Conservation (phyloP, 2,329 filamentous ascomycete genomes). For the Paraphaeosphaeria sporulosa region DNA sequence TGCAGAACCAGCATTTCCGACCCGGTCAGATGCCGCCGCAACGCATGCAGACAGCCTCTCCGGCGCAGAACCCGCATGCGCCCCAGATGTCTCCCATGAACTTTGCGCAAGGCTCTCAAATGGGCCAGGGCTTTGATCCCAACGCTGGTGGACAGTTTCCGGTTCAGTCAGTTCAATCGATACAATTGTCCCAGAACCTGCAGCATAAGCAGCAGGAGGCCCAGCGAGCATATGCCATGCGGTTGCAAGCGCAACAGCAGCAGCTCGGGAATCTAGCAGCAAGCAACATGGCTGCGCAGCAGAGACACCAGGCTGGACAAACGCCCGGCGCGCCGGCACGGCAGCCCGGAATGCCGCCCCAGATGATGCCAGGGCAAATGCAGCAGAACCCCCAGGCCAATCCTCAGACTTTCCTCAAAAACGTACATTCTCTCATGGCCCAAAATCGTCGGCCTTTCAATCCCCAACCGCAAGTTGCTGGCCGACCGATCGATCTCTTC, state of each 20-base stretch:
- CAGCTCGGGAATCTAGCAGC: conserved; percentile 58
- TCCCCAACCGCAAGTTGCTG: conserved; percentile 74
- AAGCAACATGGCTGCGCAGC: conserved; percentile 49
- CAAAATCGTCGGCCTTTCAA: conserved; percentile 77
- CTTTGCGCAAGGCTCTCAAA: conserved; percentile 44
- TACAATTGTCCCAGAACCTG: conserved; percentile 60
- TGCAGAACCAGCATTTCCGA: conserved; percentile 77
- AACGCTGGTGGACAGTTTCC: conserved; percentile 55
- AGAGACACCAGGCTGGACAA: conserved; percentile 48
- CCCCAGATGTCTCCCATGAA: conserved; percentile 51
- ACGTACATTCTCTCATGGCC: conserved; percentile 79
- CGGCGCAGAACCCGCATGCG: conserved; percentile 76
- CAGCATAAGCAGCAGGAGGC: conserved; percentile 64
- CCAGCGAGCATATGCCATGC: conserved; percentile 85
- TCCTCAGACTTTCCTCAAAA: conserved; percentile 64
- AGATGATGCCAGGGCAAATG: conserved; percentile 38
- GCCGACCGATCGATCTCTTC: conserved; percentile 76
- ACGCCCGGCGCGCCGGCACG: conserved; percentile 44
- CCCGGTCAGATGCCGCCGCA: conserved; percentile 63
- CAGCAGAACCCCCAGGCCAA: conserved; percentile 16
- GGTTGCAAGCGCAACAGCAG: conserved; percentile 68
- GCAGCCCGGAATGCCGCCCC: conserved; percentile 43
- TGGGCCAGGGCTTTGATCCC: conserved; percentile 50
- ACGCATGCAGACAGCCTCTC: conserved; percentile 87
- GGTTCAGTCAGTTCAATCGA: conserved; percentile 53